Evolutionary conservation across 768 basidiomycete genomes (phyloP).

Genomic region (Fomitopsis serialis): DNA sequence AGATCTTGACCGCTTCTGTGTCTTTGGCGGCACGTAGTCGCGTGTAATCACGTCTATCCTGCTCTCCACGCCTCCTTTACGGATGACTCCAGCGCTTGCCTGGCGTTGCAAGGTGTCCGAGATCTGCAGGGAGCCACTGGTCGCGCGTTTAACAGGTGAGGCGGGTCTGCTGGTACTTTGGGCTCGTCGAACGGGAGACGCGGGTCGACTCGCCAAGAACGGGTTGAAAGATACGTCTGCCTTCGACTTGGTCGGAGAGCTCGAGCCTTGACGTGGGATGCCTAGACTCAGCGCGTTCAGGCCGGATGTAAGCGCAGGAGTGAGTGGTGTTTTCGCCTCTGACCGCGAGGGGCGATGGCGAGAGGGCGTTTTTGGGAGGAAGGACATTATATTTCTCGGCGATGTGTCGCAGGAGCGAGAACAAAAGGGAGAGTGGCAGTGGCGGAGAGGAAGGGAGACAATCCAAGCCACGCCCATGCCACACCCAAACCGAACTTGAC

Average conservation of each 20-base stretch:
- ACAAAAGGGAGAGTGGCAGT: neutral
- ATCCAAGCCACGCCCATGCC: neutral
- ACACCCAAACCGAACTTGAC: neutral
- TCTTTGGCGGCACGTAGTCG: slow-evolving; percentile 67
- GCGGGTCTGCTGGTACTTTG: slow-evolving; percentile 38
- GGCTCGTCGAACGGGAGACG: slow-evolving; percentile 62
- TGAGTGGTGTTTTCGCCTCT: slow-evolving; percentile 44
- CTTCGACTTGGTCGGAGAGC: slow-evolving; percentile 19
- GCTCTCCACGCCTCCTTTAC: slow-evolving; percentile 74
- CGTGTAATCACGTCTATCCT: slow-evolving; percentile 70
- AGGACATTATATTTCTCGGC: slow-evolving; percentile 17
- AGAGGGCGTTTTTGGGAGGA: slow-evolving; percentile 39
- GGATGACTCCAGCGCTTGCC: slow-evolving; percentile 61
- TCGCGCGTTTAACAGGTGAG: slow-evolving; percentile 63
- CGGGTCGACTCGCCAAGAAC: slow-evolving; percentile 45
- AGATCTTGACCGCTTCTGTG: slow-evolving; percentile 68
- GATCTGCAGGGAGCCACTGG: slow-evolving; percentile 40
- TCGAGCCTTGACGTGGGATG: slow-evolving; percentile 12
- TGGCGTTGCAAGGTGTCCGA: slow-evolving; percentile 56
- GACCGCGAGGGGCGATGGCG: slow-evolving; percentile 43
- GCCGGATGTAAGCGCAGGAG: slow-evolving; percentile 36
- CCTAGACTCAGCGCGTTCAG: slow-evolving; percentile 28
- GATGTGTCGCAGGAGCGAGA: neutral
- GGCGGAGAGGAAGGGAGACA: neutral
- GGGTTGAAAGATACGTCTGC: slow-evolving; percentile 51